Evolutionary conservation across 1,284 basidiomycete species (phyloP).

Genomic region (Cerioporus squamosus): DNA sequence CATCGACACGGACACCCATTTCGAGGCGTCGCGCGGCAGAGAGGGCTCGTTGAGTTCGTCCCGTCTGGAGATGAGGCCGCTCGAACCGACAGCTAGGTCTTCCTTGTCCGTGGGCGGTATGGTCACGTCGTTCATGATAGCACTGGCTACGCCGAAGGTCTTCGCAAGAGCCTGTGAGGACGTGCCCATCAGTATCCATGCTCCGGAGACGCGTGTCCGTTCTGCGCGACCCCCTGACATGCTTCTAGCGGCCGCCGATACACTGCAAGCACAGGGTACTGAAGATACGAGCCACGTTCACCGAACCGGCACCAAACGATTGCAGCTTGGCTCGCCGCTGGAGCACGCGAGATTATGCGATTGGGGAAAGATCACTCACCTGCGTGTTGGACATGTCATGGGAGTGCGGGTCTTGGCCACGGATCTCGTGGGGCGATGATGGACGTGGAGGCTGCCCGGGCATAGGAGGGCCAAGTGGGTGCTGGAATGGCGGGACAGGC

Average conservation of each 20-base stretch:
- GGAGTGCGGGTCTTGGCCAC: constrained; percentile 74
- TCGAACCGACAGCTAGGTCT: constrained; percentile 75
- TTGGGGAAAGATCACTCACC: constrained; percentile 42
- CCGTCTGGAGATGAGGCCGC: constrained; percentile 67
- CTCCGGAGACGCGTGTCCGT: background rate
- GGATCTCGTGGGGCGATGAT: constrained; percentile 47
- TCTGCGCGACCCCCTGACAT: background rate
- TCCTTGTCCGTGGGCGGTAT: constrained; percentile 63
- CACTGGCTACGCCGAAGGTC: constrained; percentile 74
- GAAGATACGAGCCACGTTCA: no score
- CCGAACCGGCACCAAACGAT: no score
- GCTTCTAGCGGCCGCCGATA: background rate
- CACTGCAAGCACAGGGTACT: no score
- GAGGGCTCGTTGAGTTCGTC: constrained; percentile 59
- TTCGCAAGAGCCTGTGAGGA: constrained; percentile 65
- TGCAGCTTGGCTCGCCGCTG: background rate
- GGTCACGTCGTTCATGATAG: constrained; percentile 67
- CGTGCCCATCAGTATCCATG: background rate
- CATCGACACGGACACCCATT: constrained; percentile 60
- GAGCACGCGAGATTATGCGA: background rate
- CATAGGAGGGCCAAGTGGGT: constrained; percentile 39
- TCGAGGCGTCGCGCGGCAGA: constrained; percentile 60
- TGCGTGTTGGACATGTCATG: constrained; percentile 76
- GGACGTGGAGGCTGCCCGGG: constrained; percentile 37
- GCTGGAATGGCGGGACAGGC: constrained; percentile 55